Percentiles rank a stretch among this genome's conserved stretches.
phyloP scores from a whole-genome alignment of 2,329 filamentous ascomycete species.

The Fusarium heterosporum region DNA sequence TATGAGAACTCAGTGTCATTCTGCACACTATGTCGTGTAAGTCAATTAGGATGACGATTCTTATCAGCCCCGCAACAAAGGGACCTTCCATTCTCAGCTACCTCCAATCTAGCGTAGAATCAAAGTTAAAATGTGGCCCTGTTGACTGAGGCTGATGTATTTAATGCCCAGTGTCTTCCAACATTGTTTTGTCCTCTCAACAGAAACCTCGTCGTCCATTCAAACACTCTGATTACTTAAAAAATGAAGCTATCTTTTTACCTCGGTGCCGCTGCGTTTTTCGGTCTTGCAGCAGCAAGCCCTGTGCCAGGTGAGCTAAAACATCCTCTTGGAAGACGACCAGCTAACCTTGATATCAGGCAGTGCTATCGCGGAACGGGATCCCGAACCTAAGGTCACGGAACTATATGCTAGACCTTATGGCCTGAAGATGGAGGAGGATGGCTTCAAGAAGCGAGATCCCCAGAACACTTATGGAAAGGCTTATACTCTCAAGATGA shows the following conservation, averaged over 20 bases:
- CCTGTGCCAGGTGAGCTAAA: not conserved
- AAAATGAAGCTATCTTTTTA: not conserved
- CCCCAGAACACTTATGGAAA: constrained; percentile 3
- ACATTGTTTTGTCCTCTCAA: rapidly evolving
- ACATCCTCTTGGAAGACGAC: rapidly evolving
- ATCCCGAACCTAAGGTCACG: not conserved
- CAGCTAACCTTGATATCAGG: not conserved
- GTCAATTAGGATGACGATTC: not conserved
- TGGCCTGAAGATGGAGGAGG: constrained; percentile 1
- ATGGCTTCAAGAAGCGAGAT: not conserved
- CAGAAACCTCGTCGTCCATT: not conserved
- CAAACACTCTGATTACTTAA: not conserved
- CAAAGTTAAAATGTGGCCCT: rapidly evolving
- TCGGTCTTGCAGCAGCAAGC: not conserved
- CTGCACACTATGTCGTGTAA: not conserved
- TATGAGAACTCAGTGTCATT: not conserved
- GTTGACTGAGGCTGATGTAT: not conserved
- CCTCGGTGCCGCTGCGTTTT: not conserved
- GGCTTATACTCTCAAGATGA: constrained; percentile 4
- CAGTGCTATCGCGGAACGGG: not conserved
- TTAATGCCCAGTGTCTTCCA: not conserved
- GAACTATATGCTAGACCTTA: not conserved
- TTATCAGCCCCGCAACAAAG: not conserved
- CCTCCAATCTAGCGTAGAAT: too few species aligned
- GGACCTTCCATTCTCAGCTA: constrained; percentile 4